A percentile compares a stretch with the other conserved stretches of the same genome.
These are phyloP conservation scores for Pyrenopolyporus hunteri DNA, from an alignment of 495 filamentous ascomycete genomes.

Conservation along the genomic window DNA sequence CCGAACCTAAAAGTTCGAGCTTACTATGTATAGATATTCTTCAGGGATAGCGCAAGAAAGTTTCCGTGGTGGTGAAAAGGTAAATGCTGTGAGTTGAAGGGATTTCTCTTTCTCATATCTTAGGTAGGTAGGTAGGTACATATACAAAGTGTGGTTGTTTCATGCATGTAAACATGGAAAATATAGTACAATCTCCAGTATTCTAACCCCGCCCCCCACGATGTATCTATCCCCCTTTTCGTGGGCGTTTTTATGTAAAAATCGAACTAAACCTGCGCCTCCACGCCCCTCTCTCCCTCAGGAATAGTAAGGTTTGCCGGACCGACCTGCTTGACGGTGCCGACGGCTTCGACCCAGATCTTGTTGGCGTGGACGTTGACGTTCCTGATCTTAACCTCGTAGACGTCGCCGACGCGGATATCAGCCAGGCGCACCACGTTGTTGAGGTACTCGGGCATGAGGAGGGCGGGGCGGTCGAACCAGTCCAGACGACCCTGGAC, in stretches of 20 bases:
- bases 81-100: no score
- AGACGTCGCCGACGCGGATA: conserved; percentile 55
- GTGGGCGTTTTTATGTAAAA: neutral
- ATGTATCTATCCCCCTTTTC: neutral
- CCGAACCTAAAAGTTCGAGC: no score
- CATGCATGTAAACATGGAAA: no score
- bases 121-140: no score
- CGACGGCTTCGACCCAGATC: conserved; percentile 60
- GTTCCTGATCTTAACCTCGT: conserved; percentile 63
- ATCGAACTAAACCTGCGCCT: neutral
- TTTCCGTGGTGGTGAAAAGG: no score
- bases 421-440: conserved; percentile 44
- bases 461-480: conserved; percentile 45
- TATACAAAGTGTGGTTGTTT: neutral
- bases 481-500: conserved; percentile 47
- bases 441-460: conserved; percentile 44
- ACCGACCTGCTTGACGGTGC: conserved; percentile 46
- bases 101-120: no score
- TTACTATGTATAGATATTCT: no score
- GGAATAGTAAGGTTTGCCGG: neutral
- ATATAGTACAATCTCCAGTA: no score
- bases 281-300: neutral
- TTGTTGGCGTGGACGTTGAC: conserved; percentile 60
- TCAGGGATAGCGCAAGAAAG: no score
- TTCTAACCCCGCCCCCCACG: no score